Evolutionary conservation across 768 basidiomycete genomes (phyloP).

Genomic region (Rhizopogon vinicolor): DNA sequence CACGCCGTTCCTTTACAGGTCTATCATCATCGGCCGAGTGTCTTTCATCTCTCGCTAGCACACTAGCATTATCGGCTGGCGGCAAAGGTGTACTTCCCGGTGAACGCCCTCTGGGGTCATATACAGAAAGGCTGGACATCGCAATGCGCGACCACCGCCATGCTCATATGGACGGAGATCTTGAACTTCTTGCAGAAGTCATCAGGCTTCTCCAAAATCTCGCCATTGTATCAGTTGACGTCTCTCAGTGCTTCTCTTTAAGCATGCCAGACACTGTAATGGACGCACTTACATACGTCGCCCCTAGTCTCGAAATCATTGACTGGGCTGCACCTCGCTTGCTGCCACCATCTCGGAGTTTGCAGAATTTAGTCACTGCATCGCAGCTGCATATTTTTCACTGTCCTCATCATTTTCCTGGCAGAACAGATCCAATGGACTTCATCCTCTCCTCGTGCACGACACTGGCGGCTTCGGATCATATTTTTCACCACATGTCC

Average conservation of each 20-base stretch:
- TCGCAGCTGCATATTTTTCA: conserved; percentile 10
- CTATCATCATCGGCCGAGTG: conserved; percentile 17
- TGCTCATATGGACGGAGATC: not conserved
- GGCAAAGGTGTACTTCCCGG: conserved; percentile 9
- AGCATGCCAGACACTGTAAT: conserved; percentile 7
- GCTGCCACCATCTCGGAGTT: not conserved
- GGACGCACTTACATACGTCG: conserved; percentile 10
- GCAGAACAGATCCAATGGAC: conserved; percentile 1
- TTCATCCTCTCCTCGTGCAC: conserved; percentile 9
- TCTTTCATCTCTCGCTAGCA: conserved; percentile 13
- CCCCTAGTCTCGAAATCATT: conserved; percentile 15
- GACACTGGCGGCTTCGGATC: not conserved
- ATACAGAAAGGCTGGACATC: conserved; percentile 21
- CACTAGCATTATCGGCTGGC: conserved; percentile 7
- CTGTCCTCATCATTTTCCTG: not conserved
- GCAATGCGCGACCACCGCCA: conserved; percentile 13
- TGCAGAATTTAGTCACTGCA: conserved; percentile 5
- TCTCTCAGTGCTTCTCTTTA: not conserved
- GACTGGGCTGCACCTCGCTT: conserved; percentile 8
- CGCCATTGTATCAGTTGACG: conserved; percentile 15
- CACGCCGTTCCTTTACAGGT: conserved; percentile 16
- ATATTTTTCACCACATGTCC: not conserved
- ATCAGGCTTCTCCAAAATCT: conserved; percentile 15
- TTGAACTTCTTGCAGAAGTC: conserved; percentile 4
- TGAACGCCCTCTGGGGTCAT: conserved; percentile 14